Base-by-base conservation (phyloP, 352 stramenopile species). In the Thraustochytrium striatum region DNA sequence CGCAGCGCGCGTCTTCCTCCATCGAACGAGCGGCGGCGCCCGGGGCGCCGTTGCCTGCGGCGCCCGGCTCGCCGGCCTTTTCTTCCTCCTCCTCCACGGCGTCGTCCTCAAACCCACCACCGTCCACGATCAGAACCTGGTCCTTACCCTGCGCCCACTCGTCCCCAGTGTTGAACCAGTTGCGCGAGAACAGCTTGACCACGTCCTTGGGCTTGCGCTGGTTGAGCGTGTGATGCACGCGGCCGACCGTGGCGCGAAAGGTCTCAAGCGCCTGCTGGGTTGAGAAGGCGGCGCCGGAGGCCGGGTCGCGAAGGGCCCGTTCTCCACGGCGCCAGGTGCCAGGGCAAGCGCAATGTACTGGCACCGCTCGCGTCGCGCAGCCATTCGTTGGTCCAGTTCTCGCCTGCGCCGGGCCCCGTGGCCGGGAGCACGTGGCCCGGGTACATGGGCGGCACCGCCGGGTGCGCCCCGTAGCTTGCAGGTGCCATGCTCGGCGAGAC, bases 101-200 rank as follows among this genome's bases (percentile, higher is more conserved):
- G 41, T 21, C 36, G 21, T 55, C 65, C 21, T 75, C 65, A 61
- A 75, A 75, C 9, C 39, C 65, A 8, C 41, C 43, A 21, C 52
- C 32, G n/a, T 58, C 65, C 16, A 75, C 50, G 35, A 30, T 30
- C 13, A 61, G 16, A 3, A 43, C 25, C 39, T 75, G 65, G 3
- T 30, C 19, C 25, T 61, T 30, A 7, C 8, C 65, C 0, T 36
- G 19, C 1, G 5, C 3, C 65, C 65, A 75, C 9, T 16, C 41
- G 35, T 61, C 50, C 19, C 11, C n/a, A 32, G 39, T 30, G 36
- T 75, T 75, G 65, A 75, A 75, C 65, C 65, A 75, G 9, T 30
- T 43, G 21, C 65, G 44, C 2, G 30, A 38, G 19, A 75, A 39
- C 44, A 61, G 65, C 5, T 61, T 39, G 32, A 43, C 52, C 19